Base-by-base conservation (phyloP, 495 filamentous ascomycete species). In the Jackrogersella minutella region DNA sequence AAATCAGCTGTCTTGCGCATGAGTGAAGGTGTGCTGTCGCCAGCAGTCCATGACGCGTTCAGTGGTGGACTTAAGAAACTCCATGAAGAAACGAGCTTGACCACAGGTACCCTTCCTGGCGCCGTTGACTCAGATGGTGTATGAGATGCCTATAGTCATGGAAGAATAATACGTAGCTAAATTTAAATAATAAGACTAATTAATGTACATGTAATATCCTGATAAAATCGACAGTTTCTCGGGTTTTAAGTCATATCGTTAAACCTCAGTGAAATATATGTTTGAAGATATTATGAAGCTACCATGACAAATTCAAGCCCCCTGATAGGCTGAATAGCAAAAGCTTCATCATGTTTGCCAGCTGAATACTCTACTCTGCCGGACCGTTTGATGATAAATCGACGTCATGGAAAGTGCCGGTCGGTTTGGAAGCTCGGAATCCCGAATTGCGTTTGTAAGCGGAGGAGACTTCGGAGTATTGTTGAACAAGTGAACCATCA, bases 401-500 rank as follows among this genome's bases (percentile, higher is more conserved):
- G 41, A 64, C 66, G 60, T 69, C 66, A 69, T 69, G 49, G 47
- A 55, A 58, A 22, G 3, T 63, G 26, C 40, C 39, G n/a, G 39
- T 36, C 40, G 34, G 22, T 10, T 49, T 49, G 43, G 30, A n/a
- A 51, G 53, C 10, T 58, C 39, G 13, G 9, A 46, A 52, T 28
- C 13, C n/a, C 62, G 31, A 55, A 66, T 21, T 31, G 22, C 30
- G 58, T 68, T 62, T 68, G 65, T 63, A 63, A 68, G 65, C 65
- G 17, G 58, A 49, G 34, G 36, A 14, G 21, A 28, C 14, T 5
- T 31, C 22, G 28, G 40, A 49, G 31, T 51, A 49, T 33, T 37
- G 44, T 17, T 22, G 28, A 28, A 61, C 50, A 58, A 63, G 31
- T 11, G 24, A 31, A 39, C 30, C 13, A n/a, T 17, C 4, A 9